Evolutionary conservation across 306 rosid genomes (phyloP), one percentile per base, ranked within the genome.

Genomic region (Pueraria montana): DNA sequence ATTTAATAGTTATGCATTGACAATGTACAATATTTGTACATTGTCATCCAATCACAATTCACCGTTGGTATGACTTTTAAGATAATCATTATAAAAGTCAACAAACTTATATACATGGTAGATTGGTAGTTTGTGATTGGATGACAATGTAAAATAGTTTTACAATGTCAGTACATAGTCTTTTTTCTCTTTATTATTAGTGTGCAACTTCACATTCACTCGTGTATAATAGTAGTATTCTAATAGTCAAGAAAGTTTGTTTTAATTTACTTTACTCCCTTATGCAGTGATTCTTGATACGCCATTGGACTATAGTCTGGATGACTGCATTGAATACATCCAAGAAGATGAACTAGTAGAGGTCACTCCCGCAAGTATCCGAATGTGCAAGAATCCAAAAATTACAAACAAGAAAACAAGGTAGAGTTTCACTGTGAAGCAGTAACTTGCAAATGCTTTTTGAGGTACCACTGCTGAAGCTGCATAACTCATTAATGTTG

Each of bases 261-360:
- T 80, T 34, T 40, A 68, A 87, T 62, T 40, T 55, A 32, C 42
- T 16, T n/a, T 62, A 36, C 65, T 81, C 56, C 34, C 55, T 26
- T 48, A 2, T 87, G 90, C 91, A 95, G 99, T 95, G 78, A 73
- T 95, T 86, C 97, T 96, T 64, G 97, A 96, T 79, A 96, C 98
- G 34, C 98, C 98, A n/a, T 52, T 96, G 96, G 92, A 81, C 74
- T 96, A 89, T 80, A 96, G 99, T 89, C 85, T 93, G 80, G 99
- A 93, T 66, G 99, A 96, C 86, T 93, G 99, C 90, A 96, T 96
- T 34, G 99, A 96, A 84, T 96, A 96, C 96, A 93, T 96, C 71
- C 98, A 94, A 90, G 98, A 96, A 90, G 99, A 96, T 77, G 99
- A 96, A 84, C 85, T 90, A 21, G 99, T 94, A 8, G 99, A 94